phyloP scores from a whole-genome alignment of 2,329 filamentous ascomycete genomes.

The Venturia nashicola region DNA sequence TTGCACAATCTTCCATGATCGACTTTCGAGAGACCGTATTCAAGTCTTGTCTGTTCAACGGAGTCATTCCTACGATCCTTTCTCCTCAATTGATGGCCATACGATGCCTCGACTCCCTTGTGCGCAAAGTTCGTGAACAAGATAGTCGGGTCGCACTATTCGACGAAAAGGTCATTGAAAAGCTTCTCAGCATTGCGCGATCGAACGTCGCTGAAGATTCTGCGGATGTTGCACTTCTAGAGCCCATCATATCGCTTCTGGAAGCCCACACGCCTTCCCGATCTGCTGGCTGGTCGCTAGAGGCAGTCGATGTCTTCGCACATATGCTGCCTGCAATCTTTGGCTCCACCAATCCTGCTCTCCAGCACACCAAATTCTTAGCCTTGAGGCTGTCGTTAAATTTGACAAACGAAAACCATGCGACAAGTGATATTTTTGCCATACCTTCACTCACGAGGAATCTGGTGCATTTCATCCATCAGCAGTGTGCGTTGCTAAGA shows the following conservation, averaged over 20 bases:
- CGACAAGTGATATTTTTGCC: constrained; percentile 58
- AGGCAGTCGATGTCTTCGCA: constrained; percentile 41
- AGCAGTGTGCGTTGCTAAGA: constrained; percentile 17
- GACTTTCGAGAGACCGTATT: constrained; percentile 43
- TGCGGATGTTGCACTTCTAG: constrained; percentile 21
- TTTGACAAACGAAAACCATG: constrained; percentile 67
- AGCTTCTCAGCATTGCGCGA: constrained; percentile 30
- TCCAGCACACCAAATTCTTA: constrained; percentile 21
- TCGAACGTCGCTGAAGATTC: constrained; percentile 1
- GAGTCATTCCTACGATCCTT: constrained; percentile 35
- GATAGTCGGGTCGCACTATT: constrained; percentile 39
- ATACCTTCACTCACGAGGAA: constrained; percentile 35
- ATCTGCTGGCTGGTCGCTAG: constrained; percentile 27
- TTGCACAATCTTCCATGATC: constrained; percentile 44
- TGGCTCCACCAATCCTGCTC: constrained; percentile 14
- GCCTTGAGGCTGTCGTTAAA: constrained; percentile 67
- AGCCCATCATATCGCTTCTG: constrained; percentile 37
- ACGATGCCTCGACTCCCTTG: constrained; percentile 48
- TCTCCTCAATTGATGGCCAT: constrained; percentile 54
- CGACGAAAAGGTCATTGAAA: constrained; percentile 17
- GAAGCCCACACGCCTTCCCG: constrained; percentile 36
- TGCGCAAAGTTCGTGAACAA: constrained; percentile 37
- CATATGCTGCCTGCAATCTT: constrained; percentile 27
- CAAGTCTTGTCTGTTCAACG: constrained; percentile 48
- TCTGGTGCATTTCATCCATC: constrained; percentile 20